A percentile compares a stretch with the other conserved stretches of the same genome.
Evolutionary conservation across 2,329 filamentous ascomycete genomes (phyloP).

Genomic region (Xylaria sp.): DNA sequence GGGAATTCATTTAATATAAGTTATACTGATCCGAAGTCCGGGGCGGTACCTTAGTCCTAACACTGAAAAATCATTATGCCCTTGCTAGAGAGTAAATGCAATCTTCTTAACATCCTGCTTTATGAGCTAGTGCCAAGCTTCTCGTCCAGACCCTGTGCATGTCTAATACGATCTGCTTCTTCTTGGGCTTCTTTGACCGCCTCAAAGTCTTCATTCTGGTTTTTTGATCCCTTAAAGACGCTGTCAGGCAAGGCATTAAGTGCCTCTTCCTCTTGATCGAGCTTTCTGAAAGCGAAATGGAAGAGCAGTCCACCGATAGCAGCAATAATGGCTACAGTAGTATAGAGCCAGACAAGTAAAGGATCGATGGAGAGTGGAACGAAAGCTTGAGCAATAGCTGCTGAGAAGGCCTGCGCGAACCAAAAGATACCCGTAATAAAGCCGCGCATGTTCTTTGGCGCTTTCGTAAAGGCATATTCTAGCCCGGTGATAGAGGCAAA

Average conservation of each 20-base stretch:
- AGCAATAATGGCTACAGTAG: constrained; percentile 71
- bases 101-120: neutral
- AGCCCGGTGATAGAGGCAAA: constrained; percentile 74
- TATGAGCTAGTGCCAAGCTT: constrained; percentile 24
- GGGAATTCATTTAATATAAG: neutral
- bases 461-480: constrained; percentile 80
- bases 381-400: constrained; percentile 69
- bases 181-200: constrained; percentile 41
- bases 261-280: constrained; percentile 73
- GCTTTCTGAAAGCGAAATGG: constrained; percentile 71
- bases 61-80: neutral
- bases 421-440: constrained; percentile 69
- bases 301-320: constrained; percentile 71
- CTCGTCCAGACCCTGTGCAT: constrained; percentile 38
- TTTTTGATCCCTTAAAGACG: constrained; percentile 46
- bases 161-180: constrained; percentile 44
- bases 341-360: constrained; percentile 79
- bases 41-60: neutral
- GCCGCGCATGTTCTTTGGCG: constrained; percentile 74
- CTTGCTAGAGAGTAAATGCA: neutral
- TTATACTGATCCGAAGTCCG: neutral
- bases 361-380: constrained; percentile 68
- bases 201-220: constrained; percentile 43
- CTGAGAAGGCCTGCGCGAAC: constrained; percentile 67
- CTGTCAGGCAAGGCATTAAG: constrained; percentile 66